Evolutionary conservation across 2,329 filamentous ascomycete genomes (phyloP).

Genomic region (Tolypocladium tropicale): DNA sequence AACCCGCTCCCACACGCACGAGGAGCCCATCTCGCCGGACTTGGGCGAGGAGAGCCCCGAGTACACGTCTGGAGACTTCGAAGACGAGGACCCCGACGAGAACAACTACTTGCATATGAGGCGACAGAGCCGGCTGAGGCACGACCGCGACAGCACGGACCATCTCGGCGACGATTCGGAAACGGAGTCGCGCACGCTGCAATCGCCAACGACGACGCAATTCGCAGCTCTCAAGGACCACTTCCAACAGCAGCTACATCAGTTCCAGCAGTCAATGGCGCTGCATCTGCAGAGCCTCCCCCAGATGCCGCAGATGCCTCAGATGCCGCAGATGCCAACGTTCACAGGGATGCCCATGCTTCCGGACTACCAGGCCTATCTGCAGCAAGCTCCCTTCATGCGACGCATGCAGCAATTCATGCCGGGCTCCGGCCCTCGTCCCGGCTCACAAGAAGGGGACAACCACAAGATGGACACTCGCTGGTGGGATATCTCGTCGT

Average conservation of each 20-base stretch:
- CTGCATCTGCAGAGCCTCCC: constrained; percentile 52
- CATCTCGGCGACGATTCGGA: constrained; percentile 28
- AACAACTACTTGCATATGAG: constrained; percentile 25
- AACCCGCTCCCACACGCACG: constrained; percentile 19
- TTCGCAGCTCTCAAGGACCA: constrained; percentile 67
- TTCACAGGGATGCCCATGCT: constrained; percentile 50
- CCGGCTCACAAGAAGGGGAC: constrained; percentile 33
- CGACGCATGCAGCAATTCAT: constrained; percentile 64
- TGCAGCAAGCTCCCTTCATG: constrained; percentile 50
- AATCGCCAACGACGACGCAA: constrained; percentile 47
- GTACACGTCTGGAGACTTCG: constrained; percentile 34
- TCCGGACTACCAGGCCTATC: constrained; percentile 62
- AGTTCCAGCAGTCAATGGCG: constrained; percentile 63
- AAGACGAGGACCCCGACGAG: constrained; percentile 29
- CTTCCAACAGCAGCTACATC: constrained; percentile 61
- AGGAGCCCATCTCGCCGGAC: constrained; percentile 28
- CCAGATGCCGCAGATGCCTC: constrained; percentile 35
- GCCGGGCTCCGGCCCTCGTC: constrained; percentile 45
- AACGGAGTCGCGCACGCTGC: constrained; percentile 21
- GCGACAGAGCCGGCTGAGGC: constrained; percentile 16
- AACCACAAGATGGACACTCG: constrained; percentile 37
- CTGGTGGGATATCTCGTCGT: constrained; percentile 60
- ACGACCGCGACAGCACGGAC: constrained; percentile 21
- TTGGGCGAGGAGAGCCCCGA: constrained; percentile 32
- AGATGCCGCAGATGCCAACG: constrained; percentile 42